Evolutionary conservation across 352 stramenopile species (phyloP), one percentile per base, ranked within the genome.

Genomic region (Globisporangium apiculatum): DNA sequence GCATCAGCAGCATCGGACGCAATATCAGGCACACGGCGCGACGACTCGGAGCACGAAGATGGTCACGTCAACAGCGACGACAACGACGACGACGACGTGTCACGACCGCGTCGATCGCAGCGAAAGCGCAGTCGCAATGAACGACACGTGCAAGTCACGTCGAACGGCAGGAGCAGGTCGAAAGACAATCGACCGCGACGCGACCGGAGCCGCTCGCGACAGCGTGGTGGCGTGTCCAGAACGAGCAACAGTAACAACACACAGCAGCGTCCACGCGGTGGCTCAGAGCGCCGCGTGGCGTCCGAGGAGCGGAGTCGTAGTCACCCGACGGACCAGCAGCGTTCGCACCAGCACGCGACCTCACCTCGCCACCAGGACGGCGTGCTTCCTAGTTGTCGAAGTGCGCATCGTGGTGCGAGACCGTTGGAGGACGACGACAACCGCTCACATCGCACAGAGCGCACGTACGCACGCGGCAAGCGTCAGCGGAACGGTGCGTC

Each of bases 61-160:
- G 54, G 57, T 12, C 41, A 53, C 5, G 40, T 17, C 31, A 40
- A 18, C 4, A 60, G 60, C 11, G 60, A 65, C 8, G 42, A 57
- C n/a, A 40, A 55, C 18, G 36, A 56, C 38, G 40, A 56, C 38
- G 40, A 31, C 10, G 17, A 31, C 24, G 24, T 2, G 24, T 31
- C 24, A 31, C 24, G 4, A 43, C 7, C 51, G 8, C 9, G 17
- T 24, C 43, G 35, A 11, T 38, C 35, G 10, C 60, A n/a, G 12
- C 60, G 24, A 5, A 61, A 61, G 48, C 55, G 42, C 7, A 12
- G 48, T 35, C 37, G 48, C 12, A 53, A 43, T 8, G 48, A 65
- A 2, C 60, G 60, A 1, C 49, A 61, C 36, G 60, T 65, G 9
- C 60, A 57, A 43, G 53, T 65, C 5, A 65, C 46, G 15, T 60